These are phyloP conservation scores for Aspergillus arachidicola DNA, from an alignment of 2,329 filamentous ascomycete species.

Conservation along the genomic window DNA sequence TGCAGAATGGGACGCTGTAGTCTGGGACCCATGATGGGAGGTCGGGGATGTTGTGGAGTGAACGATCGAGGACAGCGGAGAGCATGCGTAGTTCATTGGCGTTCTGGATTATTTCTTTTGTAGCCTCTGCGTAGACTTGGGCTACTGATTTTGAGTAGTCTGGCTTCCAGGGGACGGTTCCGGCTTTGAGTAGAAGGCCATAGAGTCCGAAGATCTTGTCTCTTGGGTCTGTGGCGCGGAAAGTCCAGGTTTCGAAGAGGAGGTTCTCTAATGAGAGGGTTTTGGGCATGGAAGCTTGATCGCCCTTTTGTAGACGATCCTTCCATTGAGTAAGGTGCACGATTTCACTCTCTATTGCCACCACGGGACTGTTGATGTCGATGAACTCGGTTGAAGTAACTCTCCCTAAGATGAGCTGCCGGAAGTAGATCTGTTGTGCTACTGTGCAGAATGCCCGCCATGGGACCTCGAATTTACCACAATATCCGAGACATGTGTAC, in stretches of 20 bases:
- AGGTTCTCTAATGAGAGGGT: slow-evolving; percentile 4
- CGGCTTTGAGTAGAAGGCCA: background rate
- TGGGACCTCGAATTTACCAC: background rate
- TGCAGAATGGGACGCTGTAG: slow-evolving; percentile 6
- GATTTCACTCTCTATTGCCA: slow-evolving; percentile 4
- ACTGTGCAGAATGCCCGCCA: slow-evolving; percentile 7
- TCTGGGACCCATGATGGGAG: slow-evolving; percentile 10
- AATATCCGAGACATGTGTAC: slow-evolving; percentile 1
- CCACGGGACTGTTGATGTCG: background rate
- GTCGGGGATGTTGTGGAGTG: background rate
- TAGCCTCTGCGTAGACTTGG: slow-evolving; percentile 1
- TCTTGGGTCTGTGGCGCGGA: slow-evolving; percentile 2
- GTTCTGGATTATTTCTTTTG: background rate
- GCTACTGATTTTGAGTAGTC: slow-evolving; percentile 3
- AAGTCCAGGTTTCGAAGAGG: slow-evolving; percentile 11
- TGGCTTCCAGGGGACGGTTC: background rate
- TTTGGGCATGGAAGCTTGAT: background rate
- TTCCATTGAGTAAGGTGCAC: slow-evolving; percentile 10
- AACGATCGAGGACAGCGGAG: background rate
- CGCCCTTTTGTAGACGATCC: slow-evolving; percentile 2
- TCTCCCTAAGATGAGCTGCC: background rate
- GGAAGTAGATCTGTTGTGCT: slow-evolving; percentile 7
- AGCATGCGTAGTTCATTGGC: slow-evolving; percentile 9
- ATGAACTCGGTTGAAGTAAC: slow-evolving; percentile 5
- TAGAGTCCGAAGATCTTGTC: slow-evolving; percentile 9